Conservation (phyloP, 176 grass and related monocot species). For the Poa annua region DNA sequence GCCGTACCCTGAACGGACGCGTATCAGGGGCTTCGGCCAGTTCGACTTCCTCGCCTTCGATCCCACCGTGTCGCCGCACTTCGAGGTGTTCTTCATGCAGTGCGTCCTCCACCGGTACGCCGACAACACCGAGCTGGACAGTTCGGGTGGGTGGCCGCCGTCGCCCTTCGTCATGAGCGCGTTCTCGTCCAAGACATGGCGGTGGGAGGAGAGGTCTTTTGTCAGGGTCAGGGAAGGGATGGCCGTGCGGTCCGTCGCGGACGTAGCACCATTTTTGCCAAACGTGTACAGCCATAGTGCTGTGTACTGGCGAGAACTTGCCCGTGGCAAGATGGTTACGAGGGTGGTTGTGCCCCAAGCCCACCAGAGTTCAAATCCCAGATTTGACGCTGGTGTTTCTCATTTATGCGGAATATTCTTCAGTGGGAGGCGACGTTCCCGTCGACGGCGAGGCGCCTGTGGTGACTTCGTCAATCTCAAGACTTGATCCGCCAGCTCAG, state of each 20-base stretch:
- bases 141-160: neutral
- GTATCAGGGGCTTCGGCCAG: neutral
- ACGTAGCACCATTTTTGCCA: neutral
- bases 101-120: neutral
- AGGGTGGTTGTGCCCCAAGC: no score
- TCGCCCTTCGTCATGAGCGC: neutral
- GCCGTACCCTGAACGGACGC: neutral
- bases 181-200: neutral
- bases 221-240: neutral
- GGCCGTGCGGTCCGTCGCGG: neutral
- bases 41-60: neutral
- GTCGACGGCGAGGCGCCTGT: no score
- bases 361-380: no score
- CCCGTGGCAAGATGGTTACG: no score
- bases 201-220: neutral
- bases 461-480: no score
- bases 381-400: no score
- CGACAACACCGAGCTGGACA: neutral
- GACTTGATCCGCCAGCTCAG: no score
- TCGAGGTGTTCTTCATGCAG: neutral
- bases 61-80: neutral
- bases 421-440: no score
- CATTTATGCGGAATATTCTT: no score
- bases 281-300: neutral
- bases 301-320: neutral